These are phyloP conservation scores for Brassica rapa DNA, from an alignment of 345 rosid genomes.

Conservation along the genomic window DNA sequence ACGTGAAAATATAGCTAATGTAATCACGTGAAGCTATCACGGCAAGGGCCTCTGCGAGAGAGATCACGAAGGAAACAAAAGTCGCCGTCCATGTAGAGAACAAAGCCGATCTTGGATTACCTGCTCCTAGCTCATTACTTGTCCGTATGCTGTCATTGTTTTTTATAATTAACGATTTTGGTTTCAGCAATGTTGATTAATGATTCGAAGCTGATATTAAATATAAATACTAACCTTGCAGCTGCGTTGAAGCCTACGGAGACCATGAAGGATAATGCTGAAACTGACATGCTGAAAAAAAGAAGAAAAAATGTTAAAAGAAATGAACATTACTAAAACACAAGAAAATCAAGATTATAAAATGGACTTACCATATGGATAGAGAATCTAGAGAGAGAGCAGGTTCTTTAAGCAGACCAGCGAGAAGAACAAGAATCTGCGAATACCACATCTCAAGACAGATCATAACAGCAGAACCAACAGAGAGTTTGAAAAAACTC, in stretches of 20 bases:
- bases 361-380: slow-evolving; percentile 63
- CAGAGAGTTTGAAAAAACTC: slow-evolving; percentile 61
- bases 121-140: slow-evolving; percentile 57
- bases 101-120: slow-evolving; percentile 51
- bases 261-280: slow-evolving; percentile 64
- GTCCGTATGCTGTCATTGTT: slow-evolving; percentile 55
- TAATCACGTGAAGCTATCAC: slow-evolving; percentile 44
- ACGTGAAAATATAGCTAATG: slow-evolving; percentile 61
- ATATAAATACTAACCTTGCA: slow-evolving; percentile 54
- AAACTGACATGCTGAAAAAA: slow-evolving; percentile 53
- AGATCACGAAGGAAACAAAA: slow-evolving; percentile 44
- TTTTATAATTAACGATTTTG: not conserved
- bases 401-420: slow-evolving; percentile 68
- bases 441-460: slow-evolving; percentile 85
- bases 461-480: slow-evolving; percentile 80
- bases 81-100: slow-evolving; percentile 59
- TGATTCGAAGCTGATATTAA: not conserved
- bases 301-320: not conserved
- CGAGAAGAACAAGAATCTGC: slow-evolving; percentile 66
- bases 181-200: not conserved
- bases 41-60: slow-evolving; percentile 36
- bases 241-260: slow-evolving; percentile 93
- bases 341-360: not conserved
- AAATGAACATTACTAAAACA: not conserved
- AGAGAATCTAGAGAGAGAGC: slow-evolving; percentile 73